Conservation (phyloP, 1,284 basidiomycete genomes). For the Cystobasidium pallidum region DNA sequence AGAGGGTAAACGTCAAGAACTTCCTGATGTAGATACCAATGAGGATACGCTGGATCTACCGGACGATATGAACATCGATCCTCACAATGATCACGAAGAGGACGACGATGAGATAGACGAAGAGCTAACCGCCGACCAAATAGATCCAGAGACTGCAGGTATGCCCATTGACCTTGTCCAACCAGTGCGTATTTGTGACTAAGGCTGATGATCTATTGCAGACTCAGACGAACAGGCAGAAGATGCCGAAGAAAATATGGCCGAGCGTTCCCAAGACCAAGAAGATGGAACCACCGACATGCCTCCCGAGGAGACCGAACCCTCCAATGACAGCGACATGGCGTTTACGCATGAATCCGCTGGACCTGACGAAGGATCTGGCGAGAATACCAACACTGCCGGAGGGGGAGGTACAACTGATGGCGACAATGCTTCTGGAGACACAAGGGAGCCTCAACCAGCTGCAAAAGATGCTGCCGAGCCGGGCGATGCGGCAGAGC, state of each 20-base stretch:
- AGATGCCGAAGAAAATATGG: neutral
- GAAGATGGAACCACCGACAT: slow-evolving; percentile 45
- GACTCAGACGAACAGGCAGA: neutral
- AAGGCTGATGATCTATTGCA: neutral
- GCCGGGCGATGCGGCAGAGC: neutral
- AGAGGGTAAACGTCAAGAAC: slow-evolving; percentile 60
- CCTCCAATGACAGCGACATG: neutral
- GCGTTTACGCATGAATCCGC: slow-evolving; percentile 33
- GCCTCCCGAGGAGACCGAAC: slow-evolving; percentile 3
- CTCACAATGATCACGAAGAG: slow-evolving; percentile 47
- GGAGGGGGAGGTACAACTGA: neutral
- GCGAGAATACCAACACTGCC: neutral
- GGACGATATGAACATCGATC: slow-evolving; percentile 72
- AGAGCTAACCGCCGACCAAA: slow-evolving; percentile 54
- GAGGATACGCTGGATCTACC: slow-evolving; percentile 77
- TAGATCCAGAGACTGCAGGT: slow-evolving; percentile 42
- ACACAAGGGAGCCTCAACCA: neutral
- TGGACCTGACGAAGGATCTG: slow-evolving; percentile 8
- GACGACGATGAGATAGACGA: slow-evolving; percentile 62
- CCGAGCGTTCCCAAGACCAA: slow-evolving; percentile 41
- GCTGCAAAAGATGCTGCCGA: slow-evolving; percentile 7
- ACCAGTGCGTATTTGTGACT: neutral
- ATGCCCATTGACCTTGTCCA: neutral
- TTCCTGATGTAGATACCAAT: slow-evolving; percentile 62
- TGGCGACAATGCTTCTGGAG: neutral